These are phyloP conservation scores for Herpotrichia juniperi DNA, from an alignment of 2,329 filamentous ascomycete species.

Conservation along the genomic window DNA sequence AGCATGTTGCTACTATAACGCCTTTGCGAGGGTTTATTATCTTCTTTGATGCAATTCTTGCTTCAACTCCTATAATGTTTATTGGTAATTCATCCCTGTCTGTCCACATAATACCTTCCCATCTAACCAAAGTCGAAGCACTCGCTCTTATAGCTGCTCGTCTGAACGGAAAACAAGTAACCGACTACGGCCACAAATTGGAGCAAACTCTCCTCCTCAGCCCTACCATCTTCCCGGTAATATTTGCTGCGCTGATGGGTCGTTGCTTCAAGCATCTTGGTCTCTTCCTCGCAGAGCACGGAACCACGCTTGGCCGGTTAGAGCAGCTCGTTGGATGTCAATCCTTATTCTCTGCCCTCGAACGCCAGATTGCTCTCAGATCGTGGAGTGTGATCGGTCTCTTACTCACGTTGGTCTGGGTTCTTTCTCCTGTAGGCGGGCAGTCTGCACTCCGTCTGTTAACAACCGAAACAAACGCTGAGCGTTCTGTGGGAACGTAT, in stretches of 20 bases:
- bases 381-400: slow-evolving; percentile 31
- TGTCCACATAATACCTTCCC: neutral
- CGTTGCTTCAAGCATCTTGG: slow-evolving; percentile 32
- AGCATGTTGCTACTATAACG: slow-evolving; percentile 25
- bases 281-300: slow-evolving; percentile 32
- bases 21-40: slow-evolving; percentile 23
- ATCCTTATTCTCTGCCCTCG: slow-evolving; percentile 36
- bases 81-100: slow-evolving; percentile 18
- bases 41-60: slow-evolving; percentile 29
- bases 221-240: slow-evolving; percentile 36
- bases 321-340: slow-evolving; percentile 37
- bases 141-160: slow-evolving; percentile 30
- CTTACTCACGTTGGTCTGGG: slow-evolving; percentile 29
- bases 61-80: slow-evolving; percentile 33
- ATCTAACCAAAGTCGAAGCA: slow-evolving; percentile 19
- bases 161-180: slow-evolving; percentile 23
- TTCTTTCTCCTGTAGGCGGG: slow-evolving; percentile 36
- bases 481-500: slow-evolving; percentile 16
- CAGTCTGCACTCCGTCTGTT: slow-evolving; percentile 36
- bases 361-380: slow-evolving; percentile 33
- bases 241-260: slow-evolving; percentile 39
- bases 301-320: slow-evolving; percentile 35
- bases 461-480: slow-evolving; percentile 15
- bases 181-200: slow-evolving; percentile 19
- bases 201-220: slow-evolving; percentile 26